These are phyloP conservation scores for Lentinula novae-zelandiae DNA, from an alignment of 1,284 basidiomycete genomes.

Conservation along the genomic window DNA sequence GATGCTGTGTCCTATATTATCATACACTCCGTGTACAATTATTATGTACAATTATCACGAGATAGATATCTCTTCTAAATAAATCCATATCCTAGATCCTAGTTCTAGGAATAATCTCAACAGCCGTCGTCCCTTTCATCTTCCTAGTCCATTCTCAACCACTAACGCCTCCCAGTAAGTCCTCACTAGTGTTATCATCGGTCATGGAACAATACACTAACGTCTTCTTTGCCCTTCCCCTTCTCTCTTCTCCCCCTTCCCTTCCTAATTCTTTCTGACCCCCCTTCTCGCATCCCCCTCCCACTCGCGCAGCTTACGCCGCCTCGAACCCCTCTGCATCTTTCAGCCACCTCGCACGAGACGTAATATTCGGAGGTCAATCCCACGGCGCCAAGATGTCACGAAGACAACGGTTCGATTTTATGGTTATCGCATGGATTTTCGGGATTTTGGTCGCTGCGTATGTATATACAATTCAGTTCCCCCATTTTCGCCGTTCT, in stretches of 20 bases:
- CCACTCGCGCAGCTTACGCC: constrained; percentile 47
- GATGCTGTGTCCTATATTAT: neutral
- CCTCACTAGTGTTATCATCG: neutral
- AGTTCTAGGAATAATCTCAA: constrained; percentile 66
- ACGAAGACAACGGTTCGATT: constrained; percentile 62
- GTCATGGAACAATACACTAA: neutral
- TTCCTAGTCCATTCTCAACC: constrained; percentile 57
- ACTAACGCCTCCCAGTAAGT: constrained; percentile 72
- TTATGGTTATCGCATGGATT: constrained; percentile 49
- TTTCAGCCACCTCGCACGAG: constrained; percentile 51
- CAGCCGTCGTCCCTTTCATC: constrained; percentile 50
- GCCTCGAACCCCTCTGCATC: constrained; percentile 55
- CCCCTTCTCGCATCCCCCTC: no score
- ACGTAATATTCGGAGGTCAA: constrained; percentile 31
- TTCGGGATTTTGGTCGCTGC: constrained; percentile 66
- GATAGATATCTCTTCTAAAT: no score
- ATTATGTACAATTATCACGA: no score
- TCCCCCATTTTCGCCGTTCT: neutral
- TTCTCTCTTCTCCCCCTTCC: no score
- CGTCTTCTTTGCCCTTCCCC: neutral
- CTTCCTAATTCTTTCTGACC: neutral
- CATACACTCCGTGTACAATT: no score
- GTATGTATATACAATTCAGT: constrained; percentile 32
- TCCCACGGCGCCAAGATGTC: constrained; percentile 49
- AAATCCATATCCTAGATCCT: constrained; percentile 45